phyloP scores from a whole-genome alignment of 345 rosid genomes.

The Citrus sinensis region DNA sequence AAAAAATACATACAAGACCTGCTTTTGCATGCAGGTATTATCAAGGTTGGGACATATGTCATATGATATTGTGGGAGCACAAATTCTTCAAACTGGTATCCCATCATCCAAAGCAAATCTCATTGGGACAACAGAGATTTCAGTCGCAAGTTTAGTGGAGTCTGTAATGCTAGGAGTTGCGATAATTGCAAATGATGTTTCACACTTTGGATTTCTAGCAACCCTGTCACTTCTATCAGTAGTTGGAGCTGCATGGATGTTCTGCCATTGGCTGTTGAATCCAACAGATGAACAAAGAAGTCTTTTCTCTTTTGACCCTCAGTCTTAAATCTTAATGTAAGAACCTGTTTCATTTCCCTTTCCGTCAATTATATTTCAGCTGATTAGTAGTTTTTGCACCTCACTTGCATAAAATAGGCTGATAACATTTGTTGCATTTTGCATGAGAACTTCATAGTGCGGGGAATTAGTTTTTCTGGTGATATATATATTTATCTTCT shows the following conservation, averaged over 20 bases:
- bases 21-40: slow-evolving; percentile 46
- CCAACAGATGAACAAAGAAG: slow-evolving; percentile 83
- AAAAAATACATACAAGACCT: background rate
- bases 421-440: background rate
- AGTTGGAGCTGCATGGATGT: slow-evolving; percentile 80
- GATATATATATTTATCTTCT: background rate
- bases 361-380: background rate
- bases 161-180: slow-evolving; percentile 87
- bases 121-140: slow-evolving; percentile 81
- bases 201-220: slow-evolving; percentile 74
- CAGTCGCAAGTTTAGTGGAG: slow-evolving; percentile 90
- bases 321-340: slow-evolving; percentile 13
- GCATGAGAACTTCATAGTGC: background rate
- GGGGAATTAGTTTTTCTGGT: background rate
- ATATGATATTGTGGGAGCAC: slow-evolving; percentile 79
- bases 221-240: slow-evolving; percentile 77
- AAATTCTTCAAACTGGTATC: slow-evolving; percentile 93
- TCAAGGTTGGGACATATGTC: slow-evolving; percentile 96
- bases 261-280: slow-evolving; percentile 78
- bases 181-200: slow-evolving; percentile 74
- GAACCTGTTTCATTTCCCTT: background rate
- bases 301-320: slow-evolving; percentile 54
- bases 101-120: slow-evolving; percentile 94
- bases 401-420: background rate
- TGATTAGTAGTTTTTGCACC: background rate